Evolutionary conservation across 1,139 yeast species (phyloP), one percentile per base, ranked within the genome.

Genomic region (Suhomyces guaymorum): DNA sequence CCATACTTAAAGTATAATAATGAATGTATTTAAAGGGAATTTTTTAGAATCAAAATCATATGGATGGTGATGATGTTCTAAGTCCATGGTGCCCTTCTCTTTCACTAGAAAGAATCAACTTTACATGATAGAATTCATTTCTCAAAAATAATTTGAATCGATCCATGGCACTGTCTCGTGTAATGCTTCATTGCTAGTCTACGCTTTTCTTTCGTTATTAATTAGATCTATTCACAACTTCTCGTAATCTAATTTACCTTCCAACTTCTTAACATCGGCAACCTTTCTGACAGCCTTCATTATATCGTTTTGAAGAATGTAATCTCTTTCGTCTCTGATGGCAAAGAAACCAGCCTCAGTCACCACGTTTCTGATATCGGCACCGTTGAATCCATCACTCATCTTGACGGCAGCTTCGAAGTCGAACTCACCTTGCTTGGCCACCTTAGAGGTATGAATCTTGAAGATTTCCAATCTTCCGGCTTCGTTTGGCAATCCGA

Each of bases 281-380:
- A 94, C 97, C 71, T 94, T 94, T 64, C 98, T 79, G 28, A 90
- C 97, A 11, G 99, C 98, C 65, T 92, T 92, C 94, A 92, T 85
- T 63, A 94, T 63, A 68, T 94, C 98, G 54, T 86, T 83, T 60
- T 94, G 98, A 37, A 87, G 63, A 52, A 94, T 88, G 64, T 88
- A 87, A 59, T 92, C 97, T 55, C 98, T 81, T 58, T 92, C 98
- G 54, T 92, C 97, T 65, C 98, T 80, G 52, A 94, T 94, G 41
- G 98, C 98, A 55, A 90, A 89, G 67, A 94, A 92, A 3, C 98
- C 99, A 17, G 97, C 97, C 67, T 94, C 99, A n/a, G 99, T 94
- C 24, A 90, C 78, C 43, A 94, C 97, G 60, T 94, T 94, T 64
- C 98, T 81, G 51, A 94, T 83, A 73, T 94, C 99, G 5, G 98